Evolutionary conservation across 2,329 filamentous ascomycete genomes (phyloP).

Genomic region (Colletotrichum sojae): DNA sequence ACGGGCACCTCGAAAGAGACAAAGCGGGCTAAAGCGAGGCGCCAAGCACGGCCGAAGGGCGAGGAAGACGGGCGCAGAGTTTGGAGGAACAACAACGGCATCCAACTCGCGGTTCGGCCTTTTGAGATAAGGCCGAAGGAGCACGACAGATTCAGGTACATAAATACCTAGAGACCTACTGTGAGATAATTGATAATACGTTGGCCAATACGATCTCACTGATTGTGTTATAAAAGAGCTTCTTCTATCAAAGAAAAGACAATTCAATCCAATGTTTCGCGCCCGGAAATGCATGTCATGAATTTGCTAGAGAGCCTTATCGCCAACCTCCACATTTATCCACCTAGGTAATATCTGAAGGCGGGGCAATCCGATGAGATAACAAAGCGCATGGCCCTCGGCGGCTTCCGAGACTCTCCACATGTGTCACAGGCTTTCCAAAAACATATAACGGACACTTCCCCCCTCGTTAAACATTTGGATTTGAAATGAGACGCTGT

Average conservation of each 20-base stretch:
- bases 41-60: not conserved
- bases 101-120: slow-evolving; percentile 28
- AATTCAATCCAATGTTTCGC: not conserved
- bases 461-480: fast-evolving
- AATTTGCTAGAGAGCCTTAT: slow-evolving; percentile 20
- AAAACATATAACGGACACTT: not conserved
- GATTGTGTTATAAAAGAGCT: too few relatives aligned
- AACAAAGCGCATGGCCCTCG: slow-evolving; percentile 24
- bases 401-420: slow-evolving; percentile 35
- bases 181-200: too few relatives aligned
- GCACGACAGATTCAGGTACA: not conserved
- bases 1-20: too few relatives aligned
- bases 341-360: slow-evolving; percentile 7
- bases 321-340: slow-evolving; percentile 3
- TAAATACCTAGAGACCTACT: too few relatives aligned
- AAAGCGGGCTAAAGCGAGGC: not conserved
- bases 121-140: slow-evolving; percentile 6
- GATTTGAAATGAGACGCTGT: not conserved
- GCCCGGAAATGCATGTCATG: slow-evolving; percentile 16
- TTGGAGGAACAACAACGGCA: not conserved
- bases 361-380: slow-evolving; percentile 33
- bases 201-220: too few relatives aligned
- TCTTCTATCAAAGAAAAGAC: too few relatives aligned
- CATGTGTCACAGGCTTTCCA: not conserved
- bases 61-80: not conserved